Evolutionary conservation across 164 flowering plant species (phyloP).

Genomic region (Vitis cinerea): DNA sequence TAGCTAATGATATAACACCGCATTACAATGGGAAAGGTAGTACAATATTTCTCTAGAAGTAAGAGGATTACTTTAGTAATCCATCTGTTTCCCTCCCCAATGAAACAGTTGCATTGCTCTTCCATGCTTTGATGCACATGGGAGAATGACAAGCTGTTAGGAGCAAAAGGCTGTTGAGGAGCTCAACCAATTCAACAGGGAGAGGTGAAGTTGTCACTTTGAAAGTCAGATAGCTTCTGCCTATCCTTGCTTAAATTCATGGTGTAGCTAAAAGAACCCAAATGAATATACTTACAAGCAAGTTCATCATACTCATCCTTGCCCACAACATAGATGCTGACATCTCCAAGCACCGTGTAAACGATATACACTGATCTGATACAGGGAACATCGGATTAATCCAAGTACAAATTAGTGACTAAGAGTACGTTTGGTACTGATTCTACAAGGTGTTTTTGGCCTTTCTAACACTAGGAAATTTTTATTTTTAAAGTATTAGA

Average conservation of each 20-base stretch:
- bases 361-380: slow-evolving; percentile 94
- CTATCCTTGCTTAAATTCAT: not conserved
- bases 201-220: too few relatives aligned
- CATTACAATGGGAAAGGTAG: not conserved
- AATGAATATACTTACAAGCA: slow-evolving; percentile 68
- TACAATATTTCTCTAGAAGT: not conserved
- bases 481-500: too few relatives aligned
- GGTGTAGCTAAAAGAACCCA: not conserved
- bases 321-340: slow-evolving; percentile 86
- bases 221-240: not conserved
- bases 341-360: slow-evolving; percentile 93
- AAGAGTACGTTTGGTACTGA: not conserved
- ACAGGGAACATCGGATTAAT: slow-evolving; percentile 1
- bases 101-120: not conserved
- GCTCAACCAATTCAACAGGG: not conserved
- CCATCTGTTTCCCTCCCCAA: not conserved
- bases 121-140: not conserved
- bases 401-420: not conserved
- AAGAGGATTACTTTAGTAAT: not conserved
- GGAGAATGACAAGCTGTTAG: not conserved
- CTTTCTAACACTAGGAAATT: too few relatives aligned
- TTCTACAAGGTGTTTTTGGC: not conserved
- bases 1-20: not conserved
- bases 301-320: slow-evolving; percentile 99
- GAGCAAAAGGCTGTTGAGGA: not conserved